Evolutionary conservation across 495 filamentous ascomycete species (phyloP), one percentile per base, ranked within the genome.

Genomic region (Neurospora sp.): DNA sequence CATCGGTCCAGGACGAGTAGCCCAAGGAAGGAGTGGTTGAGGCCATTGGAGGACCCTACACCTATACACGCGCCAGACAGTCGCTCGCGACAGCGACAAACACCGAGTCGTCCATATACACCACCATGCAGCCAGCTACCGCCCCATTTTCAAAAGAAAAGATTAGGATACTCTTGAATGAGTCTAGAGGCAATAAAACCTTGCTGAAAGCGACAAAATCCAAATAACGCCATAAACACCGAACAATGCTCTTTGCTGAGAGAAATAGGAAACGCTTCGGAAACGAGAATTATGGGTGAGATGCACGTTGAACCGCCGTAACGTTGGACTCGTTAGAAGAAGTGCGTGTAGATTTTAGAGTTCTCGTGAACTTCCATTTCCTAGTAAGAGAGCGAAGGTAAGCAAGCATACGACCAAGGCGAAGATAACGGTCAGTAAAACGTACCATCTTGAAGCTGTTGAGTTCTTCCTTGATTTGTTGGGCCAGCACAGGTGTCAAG

Each of bases 321-420:
- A 53, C 73, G 78, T 78, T 74, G 76, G 78, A 76, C 76, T 84
- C 84, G 77, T 88, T 82, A 99, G 85, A 99, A 97, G 88, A 98
- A 99, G 88, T 99, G 96, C 77, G 96, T 99, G 86, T 98, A 97
- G 76, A 97, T 92, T 83, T 98, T 98, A 71, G 96, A 98, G 80
- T 91, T 92, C 84, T 97, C 94, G 80, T 99, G 96, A 79, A 99
- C 96, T 86, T 98, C 96, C 96, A 99, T 99, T 84, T 99, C 96
- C 96, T 99, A 74, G 35, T 27, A n/a, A 40, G 16, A 20, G 7
- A 69, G 78, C 78, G 80, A 77, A 86, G 80, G 39, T 18, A 5
- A 46, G 20, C 37, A 40, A 46, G 20, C 37, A 40, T 20, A 53
- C 10, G 39, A 72, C 40, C 27, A 10, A 65, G 39, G 8, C 31